phyloP scores from a whole-genome alignment of 1,284 basidiomycete species.

The Irpex sp. region DNA sequence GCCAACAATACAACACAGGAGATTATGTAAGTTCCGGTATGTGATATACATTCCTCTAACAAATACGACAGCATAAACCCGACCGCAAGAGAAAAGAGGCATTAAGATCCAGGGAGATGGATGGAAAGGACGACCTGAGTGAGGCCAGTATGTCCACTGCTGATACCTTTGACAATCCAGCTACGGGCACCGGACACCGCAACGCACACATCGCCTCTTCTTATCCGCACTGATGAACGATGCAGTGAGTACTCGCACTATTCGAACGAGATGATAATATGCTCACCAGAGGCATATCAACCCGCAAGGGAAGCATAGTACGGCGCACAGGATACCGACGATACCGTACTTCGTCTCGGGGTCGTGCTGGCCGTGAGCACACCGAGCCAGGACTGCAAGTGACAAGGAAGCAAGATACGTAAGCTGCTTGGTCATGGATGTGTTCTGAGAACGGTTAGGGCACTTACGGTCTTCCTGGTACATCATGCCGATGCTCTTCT shows the following conservation, averaged over 20 bases:
- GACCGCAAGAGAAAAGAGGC: too few species aligned
- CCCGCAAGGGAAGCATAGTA: constrained; percentile 20
- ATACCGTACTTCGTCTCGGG: constrained; percentile 14
- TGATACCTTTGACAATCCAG: neutral
- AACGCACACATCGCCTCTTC: constrained; percentile 13
- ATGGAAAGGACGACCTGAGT: too few species aligned
- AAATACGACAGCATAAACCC: neutral
- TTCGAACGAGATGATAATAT: neutral
- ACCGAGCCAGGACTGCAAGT: constrained; percentile 10
- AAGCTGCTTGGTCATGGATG: neutral
- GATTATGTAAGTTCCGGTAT: too few species aligned
- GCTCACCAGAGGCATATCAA: constrained; percentile 19
- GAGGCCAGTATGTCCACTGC: neutral
- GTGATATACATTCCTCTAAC: neutral
- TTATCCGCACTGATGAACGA: neutral
- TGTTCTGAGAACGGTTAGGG: neutral
- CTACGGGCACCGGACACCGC: constrained; percentile 6
- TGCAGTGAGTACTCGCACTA: neutral
- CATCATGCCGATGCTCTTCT: neutral
- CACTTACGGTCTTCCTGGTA: constrained; percentile 7
- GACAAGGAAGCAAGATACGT: neutral
- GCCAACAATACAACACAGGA: too few species aligned
- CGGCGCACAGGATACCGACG: constrained; percentile 18
- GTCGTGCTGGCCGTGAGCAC: constrained; percentile 13
- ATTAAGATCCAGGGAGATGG: too few species aligned